Percentiles rank a stretch among this genome's conserved stretches.
Evolutionary conservation across 306 rosid genomes (phyloP).

Genomic region (Glycine latifolia): DNA sequence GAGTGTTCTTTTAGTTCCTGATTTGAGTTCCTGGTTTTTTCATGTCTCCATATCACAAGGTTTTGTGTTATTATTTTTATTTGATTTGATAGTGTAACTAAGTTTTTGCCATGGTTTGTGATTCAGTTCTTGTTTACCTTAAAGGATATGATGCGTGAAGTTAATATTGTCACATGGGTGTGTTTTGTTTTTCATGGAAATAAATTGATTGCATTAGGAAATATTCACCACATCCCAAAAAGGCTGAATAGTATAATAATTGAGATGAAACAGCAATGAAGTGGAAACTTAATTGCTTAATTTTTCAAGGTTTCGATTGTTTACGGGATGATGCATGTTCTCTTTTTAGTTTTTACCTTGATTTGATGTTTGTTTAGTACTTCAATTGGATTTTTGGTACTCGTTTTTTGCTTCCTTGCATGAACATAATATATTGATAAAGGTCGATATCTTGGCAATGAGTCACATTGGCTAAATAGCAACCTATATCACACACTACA

Average conservation of each 20-base stretch:
- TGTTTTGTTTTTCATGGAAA: conserved; percentile 35
- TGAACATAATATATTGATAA: conserved; percentile 24
- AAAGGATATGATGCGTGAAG: neutral
- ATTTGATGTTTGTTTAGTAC: conserved; percentile 3
- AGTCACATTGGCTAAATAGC: conserved; percentile 3
- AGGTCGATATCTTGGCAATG: neutral
- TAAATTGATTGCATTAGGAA: conserved; percentile 18
- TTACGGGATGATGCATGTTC: neutral
- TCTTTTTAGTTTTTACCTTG: neutral
- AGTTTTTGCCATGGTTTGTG: neutral
- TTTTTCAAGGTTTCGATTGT: neutral
- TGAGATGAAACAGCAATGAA: conserved; percentile 13
- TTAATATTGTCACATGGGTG: conserved; percentile 4
- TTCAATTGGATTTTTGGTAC: neutral
- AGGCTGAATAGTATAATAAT: neutral
- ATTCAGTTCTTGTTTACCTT: conserved; percentile 7
- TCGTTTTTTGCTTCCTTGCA: conserved; percentile 14
- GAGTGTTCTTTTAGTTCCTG: neutral
- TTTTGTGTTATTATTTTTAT: neutral
- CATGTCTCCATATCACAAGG: neutral
- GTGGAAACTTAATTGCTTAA: neutral
- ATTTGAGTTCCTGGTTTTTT: neutral
- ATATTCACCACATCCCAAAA: conserved; percentile 17
- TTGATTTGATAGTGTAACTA: conserved; percentile 10
- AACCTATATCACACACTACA: neutral